Evolutionary conservation across 2,329 filamentous ascomycete genomes (phyloP).

Genomic region (Orbilia javanica): DNA sequence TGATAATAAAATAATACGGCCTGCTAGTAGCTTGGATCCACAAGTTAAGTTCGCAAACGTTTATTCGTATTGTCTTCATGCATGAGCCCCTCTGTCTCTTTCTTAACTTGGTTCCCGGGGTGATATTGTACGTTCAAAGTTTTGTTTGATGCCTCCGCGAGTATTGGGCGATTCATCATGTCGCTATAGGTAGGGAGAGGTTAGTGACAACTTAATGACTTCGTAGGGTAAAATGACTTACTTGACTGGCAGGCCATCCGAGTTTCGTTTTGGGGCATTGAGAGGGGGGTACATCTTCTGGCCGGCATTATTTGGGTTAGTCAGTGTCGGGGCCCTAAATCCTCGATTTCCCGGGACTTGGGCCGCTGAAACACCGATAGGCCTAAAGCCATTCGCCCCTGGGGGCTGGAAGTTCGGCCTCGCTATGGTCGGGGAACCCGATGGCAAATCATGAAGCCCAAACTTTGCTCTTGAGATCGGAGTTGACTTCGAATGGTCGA

Average conservation of each 20-base stretch:
- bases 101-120: constrained; percentile 27
- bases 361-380: constrained; percentile 41
- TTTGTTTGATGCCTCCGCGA: constrained; percentile 45
- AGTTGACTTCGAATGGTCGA: constrained; percentile 62
- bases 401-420: constrained; percentile 61
- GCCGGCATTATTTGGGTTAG: constrained; percentile 29
- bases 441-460: constrained; percentile 52
- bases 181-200: constrained; percentile 12
- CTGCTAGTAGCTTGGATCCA: neutral
- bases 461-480: constrained; percentile 60
- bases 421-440: constrained; percentile 14
- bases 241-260: constrained; percentile 53
- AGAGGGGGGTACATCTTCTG: constrained; percentile 54
- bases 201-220: neutral
- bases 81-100: constrained; percentile 15
- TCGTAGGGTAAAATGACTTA: neutral
- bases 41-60: constrained; percentile 28
- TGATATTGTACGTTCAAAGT: constrained; percentile 32
- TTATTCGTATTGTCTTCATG: constrained; percentile 40
- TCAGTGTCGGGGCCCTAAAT: constrained; percentile 47
- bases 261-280: constrained; percentile 49
- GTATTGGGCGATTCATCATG: constrained; percentile 54
- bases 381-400: constrained; percentile 55
- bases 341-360: constrained; percentile 36
- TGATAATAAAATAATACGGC: neutral